phyloP scores from a whole-genome alignment of 2,329 filamentous ascomycete genomes.

The Scorias spongiosa region DNA sequence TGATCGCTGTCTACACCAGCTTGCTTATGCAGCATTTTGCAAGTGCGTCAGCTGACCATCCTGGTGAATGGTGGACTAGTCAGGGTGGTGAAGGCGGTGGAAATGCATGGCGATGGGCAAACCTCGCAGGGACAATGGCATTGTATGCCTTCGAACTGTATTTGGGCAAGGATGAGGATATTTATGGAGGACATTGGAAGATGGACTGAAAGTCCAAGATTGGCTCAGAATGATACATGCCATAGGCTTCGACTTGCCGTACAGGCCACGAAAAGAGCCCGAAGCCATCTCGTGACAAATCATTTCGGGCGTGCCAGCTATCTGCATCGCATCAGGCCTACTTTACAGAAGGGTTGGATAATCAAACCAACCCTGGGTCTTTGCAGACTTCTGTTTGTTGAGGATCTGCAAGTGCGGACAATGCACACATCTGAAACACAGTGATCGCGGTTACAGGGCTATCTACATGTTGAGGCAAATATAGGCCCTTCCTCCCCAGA shows the following conservation, averaged over 20 bases:
- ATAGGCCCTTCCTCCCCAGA: too few relatives aligned
- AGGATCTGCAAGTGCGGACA: too few relatives aligned
- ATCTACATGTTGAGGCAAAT: too few relatives aligned
- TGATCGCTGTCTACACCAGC: conserved; percentile 94
- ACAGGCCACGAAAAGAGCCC: too few relatives aligned
- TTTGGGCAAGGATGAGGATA: conserved; percentile 65
- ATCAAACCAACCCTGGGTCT: too few relatives aligned
- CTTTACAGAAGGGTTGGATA: too few relatives aligned
- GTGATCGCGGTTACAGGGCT: too few relatives aligned
- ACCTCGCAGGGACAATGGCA: conserved; percentile 74
- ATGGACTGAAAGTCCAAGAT: conserved; percentile 47
- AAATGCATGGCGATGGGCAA: conserved; percentile 87
- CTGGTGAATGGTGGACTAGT: conserved; percentile 64
- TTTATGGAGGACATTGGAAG: conserved; percentile 76
- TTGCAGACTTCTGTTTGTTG: too few relatives aligned
- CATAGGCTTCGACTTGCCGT: background rate
- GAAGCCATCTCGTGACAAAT: too few relatives aligned
- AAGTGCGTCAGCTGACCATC: conserved; percentile 43
- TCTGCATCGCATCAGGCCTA: too few relatives aligned
- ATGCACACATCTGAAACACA: too few relatives aligned
- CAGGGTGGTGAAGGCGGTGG: conserved; percentile 70
- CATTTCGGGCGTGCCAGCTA: too few relatives aligned
- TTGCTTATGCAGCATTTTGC: conserved; percentile 91
- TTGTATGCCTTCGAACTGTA: conserved; percentile 85
- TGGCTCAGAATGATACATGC: background rate